These are phyloP conservation scores for Parachaetomium inaequale DNA, from an alignment of 495 filamentous ascomycete species.

Conservation along the genomic window DNA sequence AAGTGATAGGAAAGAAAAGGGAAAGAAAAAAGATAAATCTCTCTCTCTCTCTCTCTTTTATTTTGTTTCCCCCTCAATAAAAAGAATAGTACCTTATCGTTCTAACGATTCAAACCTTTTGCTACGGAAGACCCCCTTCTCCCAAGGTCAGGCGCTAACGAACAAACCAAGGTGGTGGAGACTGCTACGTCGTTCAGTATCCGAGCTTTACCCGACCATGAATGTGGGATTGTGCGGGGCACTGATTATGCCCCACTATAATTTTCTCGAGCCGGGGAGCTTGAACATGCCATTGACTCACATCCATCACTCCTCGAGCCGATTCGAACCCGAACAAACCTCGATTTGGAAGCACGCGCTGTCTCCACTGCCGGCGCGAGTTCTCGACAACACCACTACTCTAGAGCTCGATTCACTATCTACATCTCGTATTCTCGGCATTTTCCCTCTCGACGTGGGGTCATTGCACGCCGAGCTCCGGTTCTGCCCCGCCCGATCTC, in stretches of 20 bases:
- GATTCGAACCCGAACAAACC: neutral
- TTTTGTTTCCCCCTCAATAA: no score
- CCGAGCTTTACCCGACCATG: neutral
- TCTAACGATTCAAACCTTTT: no score
- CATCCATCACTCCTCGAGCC: neutral
- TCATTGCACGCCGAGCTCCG: neutral
- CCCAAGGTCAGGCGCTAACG: no score
- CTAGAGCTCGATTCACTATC: neutral
- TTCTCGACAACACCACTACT: neutral
- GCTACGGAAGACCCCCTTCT: no score
- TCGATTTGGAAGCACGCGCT: neutral
- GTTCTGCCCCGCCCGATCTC: neutral
- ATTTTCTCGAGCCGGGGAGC: conserved; percentile 12
- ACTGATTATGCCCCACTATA: conserved; percentile 17
- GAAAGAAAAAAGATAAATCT: no score
- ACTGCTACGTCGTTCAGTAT: no score
- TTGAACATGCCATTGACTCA: conserved; percentile 17
- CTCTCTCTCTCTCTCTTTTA: no score
- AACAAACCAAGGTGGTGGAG: no score
- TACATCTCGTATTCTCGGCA: neutral
- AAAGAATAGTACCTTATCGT: no score
- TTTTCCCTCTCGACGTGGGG: neutral
- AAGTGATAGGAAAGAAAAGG: no score
- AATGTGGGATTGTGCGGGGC: conserved; percentile 13
- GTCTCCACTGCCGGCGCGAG: neutral